Evolutionary conservation across 2,329 filamentous ascomycete genomes (phyloP).

Genomic region (Colletotrichum sp.): DNA sequence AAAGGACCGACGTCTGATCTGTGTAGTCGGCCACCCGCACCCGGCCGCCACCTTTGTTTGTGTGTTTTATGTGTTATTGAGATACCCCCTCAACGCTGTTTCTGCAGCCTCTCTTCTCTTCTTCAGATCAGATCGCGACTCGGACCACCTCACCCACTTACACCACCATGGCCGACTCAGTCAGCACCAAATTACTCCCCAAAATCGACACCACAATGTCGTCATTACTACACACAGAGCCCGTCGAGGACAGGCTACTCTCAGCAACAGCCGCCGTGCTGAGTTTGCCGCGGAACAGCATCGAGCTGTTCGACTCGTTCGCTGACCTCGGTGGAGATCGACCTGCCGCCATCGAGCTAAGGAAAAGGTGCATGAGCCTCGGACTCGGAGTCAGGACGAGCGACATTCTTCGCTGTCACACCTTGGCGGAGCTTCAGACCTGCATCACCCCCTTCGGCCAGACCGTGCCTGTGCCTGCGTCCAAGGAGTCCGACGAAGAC

Average conservation of each 20-base stretch:
- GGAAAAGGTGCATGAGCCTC: slow-evolving; percentile 37
- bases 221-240: slow-evolving; percentile 10
- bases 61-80: slow-evolving; percentile 16
- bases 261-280: slow-evolving; percentile 41
- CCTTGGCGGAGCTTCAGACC: slow-evolving; percentile 50
- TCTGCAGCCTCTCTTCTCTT: background rate
- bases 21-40: slow-evolving; percentile 4
- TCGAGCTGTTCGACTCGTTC: slow-evolving; percentile 48
- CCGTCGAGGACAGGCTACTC: slow-evolving; percentile 35
- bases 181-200: slow-evolving; percentile 20
- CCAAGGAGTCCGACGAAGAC: slow-evolving; percentile 12
- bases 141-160: background rate
- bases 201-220: slow-evolving; percentile 27
- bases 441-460: slow-evolving; percentile 35
- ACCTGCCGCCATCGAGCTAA: slow-evolving; percentile 36
- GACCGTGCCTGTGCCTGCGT: background rate
- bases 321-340: slow-evolving; percentile 47
- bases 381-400: slow-evolving; percentile 39
- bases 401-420: slow-evolving; percentile 49
- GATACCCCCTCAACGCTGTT: slow-evolving; percentile 16
- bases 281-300: slow-evolving; percentile 31
- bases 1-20: slow-evolving; percentile 4
- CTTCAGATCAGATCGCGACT: slow-evolving; percentile 9
- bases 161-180: slow-evolving; percentile 13
- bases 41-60: background rate